Evolutionary conservation across 352 stramenopile species (phyloP), one percentile per base, ranked within the genome.

Genomic region (Bremia lactucae): DNA sequence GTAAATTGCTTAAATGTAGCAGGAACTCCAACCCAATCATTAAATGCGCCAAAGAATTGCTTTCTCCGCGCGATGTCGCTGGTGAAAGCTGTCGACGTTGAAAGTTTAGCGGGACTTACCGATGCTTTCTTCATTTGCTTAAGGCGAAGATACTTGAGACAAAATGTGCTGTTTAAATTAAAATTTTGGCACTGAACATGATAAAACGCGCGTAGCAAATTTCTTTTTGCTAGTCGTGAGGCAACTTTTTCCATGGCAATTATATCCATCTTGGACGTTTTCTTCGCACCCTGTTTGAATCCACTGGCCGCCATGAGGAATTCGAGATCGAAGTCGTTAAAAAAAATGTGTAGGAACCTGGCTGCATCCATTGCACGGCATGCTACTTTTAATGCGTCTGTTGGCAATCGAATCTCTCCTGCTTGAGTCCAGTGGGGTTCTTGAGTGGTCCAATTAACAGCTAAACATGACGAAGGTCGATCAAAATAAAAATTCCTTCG

Each of bases 211-310:
- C 63, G 52, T 31, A 81, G 73, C 14, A 87, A 46, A 26, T 59
- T 70, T 41, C 59, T 64, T 51, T 86, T 88, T 23, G 66, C 55
- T 28, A 88, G 50, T 16, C 70, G 71, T 24, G 75, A 86, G 11
- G 72, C 54, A 31, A 86, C 70, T 43, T 51, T 62, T 29, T 76
- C 60, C 54, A 75, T 69, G 14, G 56, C 52, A 21, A 24, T 25
- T 10, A 13, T 24, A 45, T 70, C 52, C 65, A 87, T 73, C 31
- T 74, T 68, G 4, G 55, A 59, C 1, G 65, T 48, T 21, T 84
- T 86, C 59, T 86, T 83, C 22, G 75, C 72, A 11, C 75, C 75
- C 37, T 88, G 68, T n/a, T 78, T 81, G 31, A 83, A 68, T 8
- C 72, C 72, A 4, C 60, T 80, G 2, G 70, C 71, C 9, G 55